Conservation (phyloP, 768 basidiomycete species). For the Boletus rufocinnamomeus region DNA sequence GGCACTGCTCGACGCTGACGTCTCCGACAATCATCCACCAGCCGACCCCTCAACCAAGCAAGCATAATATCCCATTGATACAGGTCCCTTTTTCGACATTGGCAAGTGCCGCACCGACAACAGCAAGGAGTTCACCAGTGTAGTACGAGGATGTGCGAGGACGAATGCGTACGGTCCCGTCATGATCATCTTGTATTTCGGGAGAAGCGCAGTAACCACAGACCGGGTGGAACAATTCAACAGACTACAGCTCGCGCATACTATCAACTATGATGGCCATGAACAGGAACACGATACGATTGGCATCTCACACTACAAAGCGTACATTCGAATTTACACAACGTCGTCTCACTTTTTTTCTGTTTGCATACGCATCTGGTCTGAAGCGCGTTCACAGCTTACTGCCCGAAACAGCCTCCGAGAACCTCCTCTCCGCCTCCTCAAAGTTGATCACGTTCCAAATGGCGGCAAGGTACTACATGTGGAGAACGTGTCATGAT, state of each 20-base stretch:
- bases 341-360: background rate
- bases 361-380: background rate
- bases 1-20: background rate
- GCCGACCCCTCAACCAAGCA: background rate
- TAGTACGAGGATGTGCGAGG: no score
- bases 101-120: background rate
- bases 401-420: constrained; percentile 37
- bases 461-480: constrained; percentile 71
- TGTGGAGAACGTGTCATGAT: background rate
- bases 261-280: background rate
- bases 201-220: background rate
- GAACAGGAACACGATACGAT: background rate
- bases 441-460: constrained; percentile 73
- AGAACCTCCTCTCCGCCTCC: constrained; percentile 69
- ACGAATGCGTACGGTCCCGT: background rate
- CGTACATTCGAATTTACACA: background rate
- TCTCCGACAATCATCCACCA: background rate
- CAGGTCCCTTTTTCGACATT: background rate
- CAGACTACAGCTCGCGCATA: no score
- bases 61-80: background rate
- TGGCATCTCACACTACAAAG: background rate
- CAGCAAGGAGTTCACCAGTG: background rate
- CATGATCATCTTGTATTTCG: background rate
- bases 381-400: constrained; percentile 36
- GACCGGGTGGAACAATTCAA: no score